Percentiles rank a stretch among this genome's conserved stretches.
Conservation (phyloP, 2,329 filamentous ascomycete genomes). For the Knoxdaviesia capensis region DNA sequence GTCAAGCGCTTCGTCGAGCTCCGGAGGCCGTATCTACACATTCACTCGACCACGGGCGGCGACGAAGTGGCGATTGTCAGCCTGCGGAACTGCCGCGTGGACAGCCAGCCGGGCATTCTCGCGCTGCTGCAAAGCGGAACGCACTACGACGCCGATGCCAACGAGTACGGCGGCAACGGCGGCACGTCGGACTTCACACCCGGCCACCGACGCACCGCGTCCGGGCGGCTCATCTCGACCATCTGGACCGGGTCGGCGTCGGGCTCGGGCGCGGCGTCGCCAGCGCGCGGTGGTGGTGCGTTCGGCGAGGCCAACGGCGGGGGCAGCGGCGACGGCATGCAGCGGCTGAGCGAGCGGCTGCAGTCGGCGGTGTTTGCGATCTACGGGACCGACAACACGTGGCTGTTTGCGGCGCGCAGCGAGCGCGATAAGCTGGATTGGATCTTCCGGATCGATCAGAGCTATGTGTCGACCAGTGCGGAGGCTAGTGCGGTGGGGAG, state of each 20-base stretch:
- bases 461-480: conserved; percentile 30
- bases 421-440: conserved; percentile 92
- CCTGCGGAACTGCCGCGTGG: conserved; percentile 72
- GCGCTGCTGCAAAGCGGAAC: conserved; percentile 43
- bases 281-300: conserved; percentile 12
- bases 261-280: too few relatives aligned
- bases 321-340: conserved; percentile 20
- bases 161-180: conserved; percentile 11
- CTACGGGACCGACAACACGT: conserved; percentile 87
- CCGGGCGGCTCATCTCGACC: conserved; percentile 31
- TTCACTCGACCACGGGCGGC: conserved; percentile 68
- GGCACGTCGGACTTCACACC: conserved; percentile 18
- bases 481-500: background rate
- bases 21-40: conserved; percentile 73
- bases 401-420: conserved; percentile 75
- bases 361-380: conserved; percentile 74
- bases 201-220: conserved; percentile 26
- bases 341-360: conserved; percentile 34
- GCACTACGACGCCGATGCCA: conserved; percentile 14
- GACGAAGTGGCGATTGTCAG: conserved; percentile 85
- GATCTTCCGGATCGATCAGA: conserved; percentile 89
- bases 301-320: conserved; percentile 4
- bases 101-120: conserved; percentile 76
- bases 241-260: conserved; percentile 27
- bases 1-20: conserved; percentile 85